Percentiles rank a stretch among this genome's conserved stretches.
phyloP scores from a whole-genome alignment of 108 stramenopile genomes.

The Cyclotella sp. region DNA sequence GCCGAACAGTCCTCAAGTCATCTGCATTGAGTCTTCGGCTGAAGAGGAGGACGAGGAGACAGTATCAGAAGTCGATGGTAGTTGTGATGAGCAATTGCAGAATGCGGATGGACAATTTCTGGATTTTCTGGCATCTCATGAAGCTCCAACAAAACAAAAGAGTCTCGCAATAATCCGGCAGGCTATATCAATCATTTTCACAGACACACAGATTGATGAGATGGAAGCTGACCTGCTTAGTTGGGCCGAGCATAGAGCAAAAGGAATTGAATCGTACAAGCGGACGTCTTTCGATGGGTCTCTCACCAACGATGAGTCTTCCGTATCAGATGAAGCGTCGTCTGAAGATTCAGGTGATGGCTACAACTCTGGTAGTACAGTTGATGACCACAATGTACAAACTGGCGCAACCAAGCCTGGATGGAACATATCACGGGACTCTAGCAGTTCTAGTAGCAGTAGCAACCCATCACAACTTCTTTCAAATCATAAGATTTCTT shows the following conservation, averaged over 20 bases:
- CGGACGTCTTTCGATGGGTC: background rate
- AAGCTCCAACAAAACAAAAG: too few species aligned
- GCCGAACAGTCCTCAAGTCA: background rate
- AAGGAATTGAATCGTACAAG: background rate
- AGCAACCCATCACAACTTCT: too few species aligned
- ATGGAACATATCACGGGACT: background rate
- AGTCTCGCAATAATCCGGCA: too few species aligned
- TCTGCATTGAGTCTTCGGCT: constrained; percentile 5
- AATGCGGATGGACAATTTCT: background rate
- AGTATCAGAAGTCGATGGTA: background rate
- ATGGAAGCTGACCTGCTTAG: constrained; percentile 6
- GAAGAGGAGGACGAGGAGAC: background rate
- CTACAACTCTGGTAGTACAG: background rate
- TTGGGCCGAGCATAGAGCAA: background rate
- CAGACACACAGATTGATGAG: constrained; percentile 1
- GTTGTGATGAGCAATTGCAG: background rate
- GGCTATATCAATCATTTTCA: background rate
- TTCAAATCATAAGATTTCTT: too few species aligned
- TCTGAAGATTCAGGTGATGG: background rate
- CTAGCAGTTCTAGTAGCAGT: background rate
- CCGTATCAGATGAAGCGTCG: background rate
- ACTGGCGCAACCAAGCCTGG: background rate
- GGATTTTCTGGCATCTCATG: too few species aligned
- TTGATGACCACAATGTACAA: background rate
- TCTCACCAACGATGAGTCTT: background rate